Conservation (phyloP, 306 rosid genomes). For the Vigna hirtella region DNA sequence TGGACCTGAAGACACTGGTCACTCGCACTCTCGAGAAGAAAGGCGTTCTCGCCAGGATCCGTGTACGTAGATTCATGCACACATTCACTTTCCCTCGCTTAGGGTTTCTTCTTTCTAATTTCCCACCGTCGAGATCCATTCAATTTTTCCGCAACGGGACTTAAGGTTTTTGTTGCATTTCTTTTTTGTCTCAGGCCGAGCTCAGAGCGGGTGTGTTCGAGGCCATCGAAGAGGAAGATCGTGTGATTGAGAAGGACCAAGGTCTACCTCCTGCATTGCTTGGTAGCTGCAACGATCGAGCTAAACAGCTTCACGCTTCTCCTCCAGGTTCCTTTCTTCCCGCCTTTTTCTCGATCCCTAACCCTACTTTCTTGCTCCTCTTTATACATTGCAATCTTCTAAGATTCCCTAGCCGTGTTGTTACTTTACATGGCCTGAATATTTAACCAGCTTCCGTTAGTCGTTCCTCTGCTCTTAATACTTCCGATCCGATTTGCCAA, state of each 20-base stretch:
- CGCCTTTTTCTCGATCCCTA: neutral
- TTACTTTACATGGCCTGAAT: neutral
- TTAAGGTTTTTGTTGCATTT: slow-evolving; percentile 10
- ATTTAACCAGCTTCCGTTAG: neutral
- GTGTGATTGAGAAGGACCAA: slow-evolving; percentile 85
- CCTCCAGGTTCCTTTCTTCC: slow-evolving; percentile 69
- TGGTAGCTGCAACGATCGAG: slow-evolving; percentile 98
- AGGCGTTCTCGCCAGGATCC: slow-evolving; percentile 99
- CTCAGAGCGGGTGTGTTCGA: slow-evolving; percentile 97
- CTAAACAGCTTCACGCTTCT: slow-evolving; percentile 95
- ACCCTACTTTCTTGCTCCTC: neutral
- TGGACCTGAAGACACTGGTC: slow-evolving; percentile 99
- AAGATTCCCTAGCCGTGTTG: neutral
- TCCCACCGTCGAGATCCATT: slow-evolving; percentile 22
- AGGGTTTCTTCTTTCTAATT: slow-evolving; percentile 34
- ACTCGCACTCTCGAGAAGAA: slow-evolving; percentile 98
- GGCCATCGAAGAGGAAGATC: slow-evolving; percentile 99
- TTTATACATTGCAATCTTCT: neutral
- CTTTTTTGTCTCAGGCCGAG: slow-evolving; percentile 67
- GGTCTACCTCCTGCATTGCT: slow-evolving; percentile 94
- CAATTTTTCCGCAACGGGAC: neutral
- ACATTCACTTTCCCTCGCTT: neutral
- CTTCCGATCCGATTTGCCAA: neutral
- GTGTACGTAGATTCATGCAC: slow-evolving; percentile 49
- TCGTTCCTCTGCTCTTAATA: neutral